A percentile compares a stretch with the other conserved stretches of the same genome.
These are phyloP conservation scores for Aspergillus pseudonomiae DNA, from an alignment of 2,329 filamentous ascomycete species.

Conservation along the genomic window DNA sequence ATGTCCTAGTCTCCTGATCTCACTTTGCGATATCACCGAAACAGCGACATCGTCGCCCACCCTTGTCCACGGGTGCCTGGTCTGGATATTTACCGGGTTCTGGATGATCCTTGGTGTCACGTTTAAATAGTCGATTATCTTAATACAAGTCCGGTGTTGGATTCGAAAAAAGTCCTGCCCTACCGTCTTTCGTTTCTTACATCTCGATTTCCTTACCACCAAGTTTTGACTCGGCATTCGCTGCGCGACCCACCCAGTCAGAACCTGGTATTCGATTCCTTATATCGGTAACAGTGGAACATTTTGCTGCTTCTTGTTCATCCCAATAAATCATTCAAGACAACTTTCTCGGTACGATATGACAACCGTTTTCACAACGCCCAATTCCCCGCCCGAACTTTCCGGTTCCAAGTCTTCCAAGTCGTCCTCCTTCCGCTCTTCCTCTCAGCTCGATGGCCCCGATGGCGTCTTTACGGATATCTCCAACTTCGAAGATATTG, in stretches of 20 bases:
- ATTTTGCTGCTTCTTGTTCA: neutral
- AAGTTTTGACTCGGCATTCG: conserved; percentile 1
- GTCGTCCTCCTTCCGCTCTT: conserved; percentile 83
- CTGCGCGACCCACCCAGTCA: conserved; percentile 12
- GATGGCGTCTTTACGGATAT: conserved; percentile 71
- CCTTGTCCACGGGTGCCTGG: neutral
- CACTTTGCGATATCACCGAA: neutral
- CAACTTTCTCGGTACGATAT: conserved; percentile 35
- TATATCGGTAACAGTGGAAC: neutral
- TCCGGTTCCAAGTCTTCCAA: conserved; percentile 87
- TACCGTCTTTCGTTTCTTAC: conserved; percentile 15
- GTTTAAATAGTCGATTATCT: neutral
- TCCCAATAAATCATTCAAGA: neutral
- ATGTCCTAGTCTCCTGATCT: conserved; percentile 4
- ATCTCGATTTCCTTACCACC: conserved; percentile 7
- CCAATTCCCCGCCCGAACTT: conserved; percentile 75
- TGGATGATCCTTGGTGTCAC: conserved; percentile 7
- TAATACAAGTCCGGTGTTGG: neutral
- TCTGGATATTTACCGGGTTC: conserved; percentile 11
- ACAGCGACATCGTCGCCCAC: neutral
- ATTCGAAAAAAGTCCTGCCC: conserved; percentile 11
- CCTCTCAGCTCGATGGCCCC: conserved; percentile 69
- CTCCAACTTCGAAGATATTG: conserved; percentile 91
- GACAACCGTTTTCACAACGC: conserved; percentile 52
- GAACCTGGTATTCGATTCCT: neutral